These are phyloP conservation scores for Hericium coralloides DNA, from an alignment of 768 basidiomycete genomes.

Conservation along the genomic window DNA sequence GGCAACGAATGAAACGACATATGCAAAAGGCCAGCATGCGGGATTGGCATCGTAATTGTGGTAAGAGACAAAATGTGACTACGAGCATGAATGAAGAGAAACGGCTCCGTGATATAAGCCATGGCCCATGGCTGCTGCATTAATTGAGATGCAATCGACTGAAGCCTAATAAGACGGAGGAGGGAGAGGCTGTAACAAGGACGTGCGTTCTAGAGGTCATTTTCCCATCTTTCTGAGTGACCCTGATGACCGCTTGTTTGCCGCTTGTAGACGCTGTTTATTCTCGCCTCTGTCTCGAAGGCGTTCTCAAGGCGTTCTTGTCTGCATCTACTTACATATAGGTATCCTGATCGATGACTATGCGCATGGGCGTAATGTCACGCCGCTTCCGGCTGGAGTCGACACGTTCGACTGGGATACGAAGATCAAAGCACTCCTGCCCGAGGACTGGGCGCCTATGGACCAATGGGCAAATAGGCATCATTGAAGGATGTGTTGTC, in stretches of 20 bases:
- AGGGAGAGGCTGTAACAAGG: slow-evolving; percentile 6
- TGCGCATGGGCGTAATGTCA: slow-evolving; percentile 2
- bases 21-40: no score
- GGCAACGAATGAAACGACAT: no score
- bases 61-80: no score
- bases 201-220: slow-evolving; percentile 1
- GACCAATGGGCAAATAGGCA: slow-evolving; percentile 25
- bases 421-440: slow-evolving; percentile 1
- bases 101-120: no score
- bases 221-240: no score
- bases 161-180: slow-evolving; percentile 4
- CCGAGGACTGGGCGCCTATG: slow-evolving; percentile 24
- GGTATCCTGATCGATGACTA: slow-evolving; percentile 7
- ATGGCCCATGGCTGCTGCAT: no score
- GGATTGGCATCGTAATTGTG: no score
- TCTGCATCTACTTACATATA: not conserved
- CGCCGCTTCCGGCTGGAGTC: slow-evolving; percentile 1
- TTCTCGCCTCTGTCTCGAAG: slow-evolving; percentile 6
- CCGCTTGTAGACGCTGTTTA: slow-evolving; percentile 2
- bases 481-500: slow-evolving; percentile 24
- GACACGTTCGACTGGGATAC: slow-evolving; percentile 2
- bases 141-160: no score
- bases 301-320: no score
- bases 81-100: no score
- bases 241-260: no score